These are phyloP conservation scores for Cladophialophora carrionii DNA, from an alignment of 2,329 filamentous ascomycete species.

Conservation along the genomic window DNA sequence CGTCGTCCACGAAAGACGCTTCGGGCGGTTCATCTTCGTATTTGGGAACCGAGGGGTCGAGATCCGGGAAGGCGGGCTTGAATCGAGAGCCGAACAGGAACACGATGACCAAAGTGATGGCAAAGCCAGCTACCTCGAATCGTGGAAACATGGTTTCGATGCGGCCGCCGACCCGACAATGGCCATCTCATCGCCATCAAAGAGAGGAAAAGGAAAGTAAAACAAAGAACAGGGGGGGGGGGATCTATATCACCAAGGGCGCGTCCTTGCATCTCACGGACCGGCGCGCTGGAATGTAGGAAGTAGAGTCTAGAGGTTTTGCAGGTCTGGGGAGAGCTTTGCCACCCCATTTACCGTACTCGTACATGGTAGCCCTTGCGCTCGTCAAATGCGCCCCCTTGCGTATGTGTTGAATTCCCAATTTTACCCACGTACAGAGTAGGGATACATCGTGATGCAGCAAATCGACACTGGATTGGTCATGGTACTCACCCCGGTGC, in stretches of 20 bases:
- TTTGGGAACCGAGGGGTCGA: background rate
- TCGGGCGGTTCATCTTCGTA: background rate
- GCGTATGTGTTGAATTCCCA: no score
- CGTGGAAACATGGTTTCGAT: constrained; percentile 13
- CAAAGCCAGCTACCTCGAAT: constrained; percentile 12
- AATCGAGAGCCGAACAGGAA: constrained; percentile 1
- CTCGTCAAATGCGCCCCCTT: no score
- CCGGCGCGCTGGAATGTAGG: background rate
- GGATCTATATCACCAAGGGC: background rate
- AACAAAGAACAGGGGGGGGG: no score
- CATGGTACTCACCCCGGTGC: no score
- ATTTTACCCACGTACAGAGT: no score
- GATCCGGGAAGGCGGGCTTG: constrained; percentile 5
- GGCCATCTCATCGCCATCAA: background rate
- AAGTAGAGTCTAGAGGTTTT: background rate
- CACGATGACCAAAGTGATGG: constrained; percentile 5
- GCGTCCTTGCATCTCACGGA: background rate
- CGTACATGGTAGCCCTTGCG: no score
- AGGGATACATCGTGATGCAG: no score
- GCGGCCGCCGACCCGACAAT: background rate
- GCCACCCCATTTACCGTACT: background rate
- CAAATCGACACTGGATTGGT: no score
- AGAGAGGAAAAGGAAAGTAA: background rate
- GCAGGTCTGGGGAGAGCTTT: background rate
- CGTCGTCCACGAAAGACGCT: background rate